Base-by-base conservation (phyloP, 441 rosid species). In the Populus hybrid region DNA sequence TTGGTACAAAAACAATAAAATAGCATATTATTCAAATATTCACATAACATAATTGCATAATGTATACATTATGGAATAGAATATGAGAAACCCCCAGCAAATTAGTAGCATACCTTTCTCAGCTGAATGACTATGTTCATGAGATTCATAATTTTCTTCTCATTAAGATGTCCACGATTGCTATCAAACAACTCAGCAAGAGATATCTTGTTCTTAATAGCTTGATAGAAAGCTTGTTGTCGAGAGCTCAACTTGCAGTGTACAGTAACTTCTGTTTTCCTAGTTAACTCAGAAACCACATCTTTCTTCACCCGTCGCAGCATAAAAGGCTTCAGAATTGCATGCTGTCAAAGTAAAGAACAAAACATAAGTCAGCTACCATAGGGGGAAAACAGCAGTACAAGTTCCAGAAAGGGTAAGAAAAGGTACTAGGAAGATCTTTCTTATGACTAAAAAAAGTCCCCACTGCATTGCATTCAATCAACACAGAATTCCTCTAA, bases 51-150 rank as follows among this genome's bases (percentile, higher is more conserved):
- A 16, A 50, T 26, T 59, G 38, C 28, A 68, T n/a, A 16, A 24
- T 24, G 34, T 20, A 42, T 9, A 20, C 12, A 12, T 63, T 36
- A 5, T 6, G 6, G 7, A 14, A 14, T 50, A 30, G 63, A 67
- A 24, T 36, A 69, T 30, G 2, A 24, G 54, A 7, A 76, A 26
- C 4, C 18, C 14, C 64, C 20, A 23, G 72, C 3, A 57, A 74
- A 79, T 59, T 38, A 38, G 73, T 23, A 59, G 30, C 85, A n/a
- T 80, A 91, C 99, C 98, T 96, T 96, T 83, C 99, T 90, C 75
- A 96, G 89, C 80, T 94, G 98, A 88, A 96, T 96, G 74, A 96
- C 99, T 67, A 96, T 96, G 78, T 96, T 96, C 99, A 96, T 96
- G 70, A 96, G 85, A 87, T 94, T 96, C 87, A 94, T 81, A 72